A percentile compares a stretch with the other conserved stretches of the same genome.
Evolutionary conservation across 148 eudicot species (phyloP).

Genomic region (Amaranthus palmeri): DNA sequence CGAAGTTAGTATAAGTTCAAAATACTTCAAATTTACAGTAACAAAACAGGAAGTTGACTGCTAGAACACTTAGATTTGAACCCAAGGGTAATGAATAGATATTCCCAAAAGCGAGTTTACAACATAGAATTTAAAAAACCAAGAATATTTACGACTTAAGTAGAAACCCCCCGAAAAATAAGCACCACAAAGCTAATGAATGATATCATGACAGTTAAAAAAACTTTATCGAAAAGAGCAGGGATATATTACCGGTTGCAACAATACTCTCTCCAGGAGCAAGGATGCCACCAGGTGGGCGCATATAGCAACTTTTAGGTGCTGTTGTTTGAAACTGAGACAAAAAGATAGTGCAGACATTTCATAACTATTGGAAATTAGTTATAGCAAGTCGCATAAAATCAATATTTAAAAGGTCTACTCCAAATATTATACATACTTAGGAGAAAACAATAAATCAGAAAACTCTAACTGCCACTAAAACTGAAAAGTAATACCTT

Average conservation of each 20-base stretch:
- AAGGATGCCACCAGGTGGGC: slow-evolving; percentile 83
- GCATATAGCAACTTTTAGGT: slow-evolving; percentile 88
- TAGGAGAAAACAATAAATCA: not conserved
- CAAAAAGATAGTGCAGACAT: not conserved
- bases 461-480: not conserved
- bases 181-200: not conserved
- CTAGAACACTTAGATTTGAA: not conserved
- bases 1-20: not conserved
- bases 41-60: not conserved
- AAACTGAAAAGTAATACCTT: slow-evolving; percentile 45
- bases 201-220: not conserved
- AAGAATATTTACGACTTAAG: not conserved
- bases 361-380: not conserved
- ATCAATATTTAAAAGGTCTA: not conserved
- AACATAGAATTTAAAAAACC: not conserved
- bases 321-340: slow-evolving; percentile 80
- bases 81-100: not conserved
- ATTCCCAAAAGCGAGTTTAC: not conserved
- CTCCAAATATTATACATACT: not conserved
- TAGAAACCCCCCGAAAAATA: not conserved
- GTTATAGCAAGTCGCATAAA: not conserved
- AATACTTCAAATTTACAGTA: not conserved
- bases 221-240: not conserved
- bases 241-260: slow-evolving; percentile 45
- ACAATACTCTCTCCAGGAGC: slow-evolving; percentile 73